phyloP scores from a whole-genome alignment of 345 rosid genomes.

The Pistacia atlantica region DNA sequence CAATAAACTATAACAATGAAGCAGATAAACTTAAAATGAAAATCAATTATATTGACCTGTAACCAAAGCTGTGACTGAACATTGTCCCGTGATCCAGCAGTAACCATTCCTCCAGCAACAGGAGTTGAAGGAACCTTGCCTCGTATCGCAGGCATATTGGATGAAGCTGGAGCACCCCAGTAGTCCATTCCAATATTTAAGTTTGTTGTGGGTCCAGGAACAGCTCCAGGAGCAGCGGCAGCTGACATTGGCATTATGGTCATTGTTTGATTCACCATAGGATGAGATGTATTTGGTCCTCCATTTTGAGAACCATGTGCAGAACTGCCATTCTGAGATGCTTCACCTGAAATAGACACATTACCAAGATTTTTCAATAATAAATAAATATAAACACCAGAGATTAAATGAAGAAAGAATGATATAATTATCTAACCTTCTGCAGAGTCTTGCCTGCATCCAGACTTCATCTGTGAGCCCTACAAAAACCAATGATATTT shows the following conservation, averaged over 20 bases:
- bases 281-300: constrained; percentile 48
- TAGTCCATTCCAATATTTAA: constrained; percentile 98
- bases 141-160: constrained; percentile 59
- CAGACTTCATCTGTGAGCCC: constrained; percentile 79
- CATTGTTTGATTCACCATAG: constrained; percentile 53
- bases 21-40: background rate
- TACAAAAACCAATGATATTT: constrained; percentile 31
- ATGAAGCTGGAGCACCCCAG: constrained; percentile 82
- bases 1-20: background rate
- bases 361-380: constrained; percentile 23
- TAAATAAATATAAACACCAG: constrained; percentile 4
- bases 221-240: constrained; percentile 50
- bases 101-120: constrained; percentile 64
- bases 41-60: constrained; percentile 48
- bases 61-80: constrained; percentile 84
- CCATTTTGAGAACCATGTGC: constrained; percentile 70
- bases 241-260: constrained; percentile 64
- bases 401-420: background rate
- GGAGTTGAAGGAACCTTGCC: constrained; percentile 75
- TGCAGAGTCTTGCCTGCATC: constrained; percentile 68
- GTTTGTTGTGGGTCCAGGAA: constrained; percentile 88
- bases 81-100: constrained; percentile 67
- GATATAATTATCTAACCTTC: constrained; percentile 53
- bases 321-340: constrained; percentile 79
- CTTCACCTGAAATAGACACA: constrained; percentile 46